Conservation (phyloP, 1,284 basidiomycete species). For the Erythrobasidium hasegawianum region DNA sequence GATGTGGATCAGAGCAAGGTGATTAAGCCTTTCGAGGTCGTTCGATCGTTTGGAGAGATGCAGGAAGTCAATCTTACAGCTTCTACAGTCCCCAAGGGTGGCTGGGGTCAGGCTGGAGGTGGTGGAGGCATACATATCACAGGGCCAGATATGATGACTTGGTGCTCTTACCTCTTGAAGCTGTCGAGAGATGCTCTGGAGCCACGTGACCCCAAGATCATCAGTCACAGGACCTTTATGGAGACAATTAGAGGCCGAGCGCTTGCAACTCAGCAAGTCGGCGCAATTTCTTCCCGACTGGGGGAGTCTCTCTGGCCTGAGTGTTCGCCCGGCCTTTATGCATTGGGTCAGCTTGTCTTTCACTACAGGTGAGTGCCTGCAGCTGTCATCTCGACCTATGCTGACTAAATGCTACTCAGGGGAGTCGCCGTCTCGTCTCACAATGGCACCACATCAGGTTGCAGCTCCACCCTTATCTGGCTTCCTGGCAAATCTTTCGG, state of each 20-base stretch:
- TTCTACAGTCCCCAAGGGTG: neutral
- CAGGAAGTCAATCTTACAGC: neutral
- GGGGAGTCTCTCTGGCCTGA: conserved; percentile 5
- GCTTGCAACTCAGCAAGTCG: conserved; percentile 5
- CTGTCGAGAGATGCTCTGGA: neutral
- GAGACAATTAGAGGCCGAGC: neutral
- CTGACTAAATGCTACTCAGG: too few relatives aligned
- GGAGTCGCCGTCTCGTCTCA: too few relatives aligned
- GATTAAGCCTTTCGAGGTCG: neutral
- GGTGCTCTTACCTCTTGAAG: neutral
- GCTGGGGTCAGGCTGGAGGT: too few relatives aligned
- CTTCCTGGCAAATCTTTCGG: neutral
- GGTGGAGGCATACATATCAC: conserved; percentile 3
- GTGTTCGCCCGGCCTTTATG: neutral
- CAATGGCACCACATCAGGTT: too few relatives aligned
- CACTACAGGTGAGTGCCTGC: neutral
- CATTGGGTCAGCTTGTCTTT: neutral
- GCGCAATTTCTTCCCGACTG: neutral
- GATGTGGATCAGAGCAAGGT: neutral
- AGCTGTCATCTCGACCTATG: too few relatives aligned
- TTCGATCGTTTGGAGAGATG: neutral
- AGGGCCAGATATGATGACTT: neutral
- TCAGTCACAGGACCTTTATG: neutral
- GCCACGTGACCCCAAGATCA: neutral
- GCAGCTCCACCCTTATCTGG: neutral